A percentile compares a stretch with the other conserved stretches of the same genome.
Conservation (phyloP, 1,284 basidiomycete genomes). For the Neolentinus lepideus region DNA sequence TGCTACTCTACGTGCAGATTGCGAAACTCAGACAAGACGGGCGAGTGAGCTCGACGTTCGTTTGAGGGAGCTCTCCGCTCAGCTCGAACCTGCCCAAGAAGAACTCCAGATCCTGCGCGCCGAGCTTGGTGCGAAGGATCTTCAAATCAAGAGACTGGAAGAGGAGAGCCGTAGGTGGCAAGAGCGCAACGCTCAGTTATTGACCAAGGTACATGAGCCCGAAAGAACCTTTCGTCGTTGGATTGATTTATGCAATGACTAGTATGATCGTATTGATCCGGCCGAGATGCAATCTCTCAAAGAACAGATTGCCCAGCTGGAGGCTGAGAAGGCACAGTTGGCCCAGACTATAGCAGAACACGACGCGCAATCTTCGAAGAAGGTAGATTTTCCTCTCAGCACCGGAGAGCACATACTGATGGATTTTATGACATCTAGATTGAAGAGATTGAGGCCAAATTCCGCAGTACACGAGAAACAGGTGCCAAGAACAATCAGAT, state of each 20-base stretch:
- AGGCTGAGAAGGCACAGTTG: slow-evolving; percentile 32
- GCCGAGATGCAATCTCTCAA: slow-evolving; percentile 81
- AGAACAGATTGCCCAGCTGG: slow-evolving; percentile 58
- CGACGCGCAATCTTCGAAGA: slow-evolving; percentile 19
- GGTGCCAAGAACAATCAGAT: slow-evolving; percentile 26
- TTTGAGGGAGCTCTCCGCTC: slow-evolving; percentile 48
- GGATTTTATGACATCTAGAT: neutral
- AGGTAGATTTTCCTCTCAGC: neutral
- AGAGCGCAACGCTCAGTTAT: slow-evolving; percentile 71
- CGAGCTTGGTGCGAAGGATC: slow-evolving; percentile 67
- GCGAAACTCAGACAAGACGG: slow-evolving; percentile 59
- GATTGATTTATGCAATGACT: neutral
- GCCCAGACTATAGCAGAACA: slow-evolving; percentile 32
- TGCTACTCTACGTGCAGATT: slow-evolving; percentile 74
- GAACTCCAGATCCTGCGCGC: slow-evolving; percentile 62
- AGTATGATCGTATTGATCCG: slow-evolving; percentile 88
- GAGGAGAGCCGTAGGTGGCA: slow-evolving; percentile 83
- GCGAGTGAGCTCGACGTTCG: slow-evolving; percentile 59
- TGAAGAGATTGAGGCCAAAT: slow-evolving; percentile 14
- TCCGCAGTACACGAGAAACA: slow-evolving; percentile 15
- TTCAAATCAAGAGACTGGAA: slow-evolving; percentile 67
- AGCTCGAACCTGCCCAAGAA: slow-evolving; percentile 75
- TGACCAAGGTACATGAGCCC: slow-evolving; percentile 56
- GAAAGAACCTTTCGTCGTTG: neutral
- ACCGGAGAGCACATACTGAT: neutral